Conservation (phyloP, 2,329 filamentous ascomycete genomes). For the Furcasterigmium furcatum region DNA sequence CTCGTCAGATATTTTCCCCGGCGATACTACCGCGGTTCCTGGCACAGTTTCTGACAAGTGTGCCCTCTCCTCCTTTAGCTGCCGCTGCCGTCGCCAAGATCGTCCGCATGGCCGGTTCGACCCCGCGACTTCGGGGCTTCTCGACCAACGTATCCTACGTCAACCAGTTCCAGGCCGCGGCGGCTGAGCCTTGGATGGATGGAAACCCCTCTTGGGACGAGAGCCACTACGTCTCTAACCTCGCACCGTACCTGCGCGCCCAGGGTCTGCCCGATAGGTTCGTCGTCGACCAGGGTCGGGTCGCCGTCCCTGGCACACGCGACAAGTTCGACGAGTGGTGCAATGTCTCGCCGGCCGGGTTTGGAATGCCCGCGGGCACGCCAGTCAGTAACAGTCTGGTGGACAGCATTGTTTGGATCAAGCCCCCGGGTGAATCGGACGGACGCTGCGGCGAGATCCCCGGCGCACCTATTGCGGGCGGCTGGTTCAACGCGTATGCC, state of each 20-base stretch:
- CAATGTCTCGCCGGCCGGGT: constrained; percentile 35
- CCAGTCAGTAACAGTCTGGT: constrained; percentile 29
- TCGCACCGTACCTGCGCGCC: constrained; percentile 31
- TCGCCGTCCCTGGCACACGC: constrained; percentile 28
- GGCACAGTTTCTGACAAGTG: constrained; percentile 1
- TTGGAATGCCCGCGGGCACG: constrained; percentile 31
- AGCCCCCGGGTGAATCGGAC: constrained; percentile 41
- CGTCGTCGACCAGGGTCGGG: constrained; percentile 42
- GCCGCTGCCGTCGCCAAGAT: constrained; percentile 36
- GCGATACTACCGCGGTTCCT: no score
- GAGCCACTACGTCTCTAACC: constrained; percentile 32
- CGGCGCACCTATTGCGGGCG: constrained; percentile 33
- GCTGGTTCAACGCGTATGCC: constrained; percentile 38
- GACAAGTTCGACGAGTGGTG: constrained; percentile 40
- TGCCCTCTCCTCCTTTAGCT: constrained; percentile 16
- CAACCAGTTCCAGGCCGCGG: constrained; percentile 30
- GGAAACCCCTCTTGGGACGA: constrained; percentile 36
- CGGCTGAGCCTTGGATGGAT: constrained; percentile 36
- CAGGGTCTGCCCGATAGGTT: constrained; percentile 37
- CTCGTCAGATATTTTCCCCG: background rate
- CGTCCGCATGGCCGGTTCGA: constrained; percentile 26
- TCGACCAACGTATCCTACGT: constrained; percentile 42
- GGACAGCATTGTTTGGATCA: constrained; percentile 41
- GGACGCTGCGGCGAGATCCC: constrained; percentile 32
- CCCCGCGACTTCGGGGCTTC: constrained; percentile 33